These are phyloP conservation scores for Floccularia luteovirens DNA, from an alignment of 768 basidiomycete species.

Conservation along the genomic window DNA sequence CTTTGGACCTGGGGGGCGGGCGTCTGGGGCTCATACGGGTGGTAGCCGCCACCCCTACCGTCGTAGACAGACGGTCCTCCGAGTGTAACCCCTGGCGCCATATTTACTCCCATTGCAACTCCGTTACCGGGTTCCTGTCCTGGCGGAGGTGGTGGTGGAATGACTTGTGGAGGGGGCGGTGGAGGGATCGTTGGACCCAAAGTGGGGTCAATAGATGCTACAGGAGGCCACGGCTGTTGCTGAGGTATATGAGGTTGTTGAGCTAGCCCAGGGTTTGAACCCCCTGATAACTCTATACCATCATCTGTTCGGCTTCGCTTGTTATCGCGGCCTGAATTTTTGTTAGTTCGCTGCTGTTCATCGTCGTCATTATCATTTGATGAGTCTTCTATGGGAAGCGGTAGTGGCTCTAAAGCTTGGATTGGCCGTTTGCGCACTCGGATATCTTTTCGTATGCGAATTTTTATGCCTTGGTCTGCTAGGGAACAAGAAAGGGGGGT, in stretches of 20 bases:
- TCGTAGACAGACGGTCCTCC: conserved; percentile 23
- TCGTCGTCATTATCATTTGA: conserved; percentile 19
- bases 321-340: conserved; percentile 17
- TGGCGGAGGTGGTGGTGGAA: conserved; percentile 13
- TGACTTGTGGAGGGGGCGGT: conserved; percentile 19
- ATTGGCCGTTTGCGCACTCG: conserved; percentile 70
- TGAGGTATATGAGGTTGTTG: conserved; percentile 1
- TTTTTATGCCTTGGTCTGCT: conserved; percentile 95
- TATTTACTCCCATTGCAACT: conserved; percentile 10
- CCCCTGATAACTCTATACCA: conserved; percentile 14
- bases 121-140: conserved; percentile 7
- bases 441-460: conserved; percentile 88
- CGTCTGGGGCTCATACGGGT: conserved; percentile 12
- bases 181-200: conserved; percentile 25
- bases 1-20: conserved; percentile 6
- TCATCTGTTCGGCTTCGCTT: conserved; percentile 31
- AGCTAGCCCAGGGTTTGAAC: conserved; percentile 8
- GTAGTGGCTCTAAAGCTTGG: conserved; percentile 26
- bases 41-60: conserved; percentile 19
- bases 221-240: conserved; percentile 19
- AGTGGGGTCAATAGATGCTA: conserved; percentile 22
- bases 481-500: conserved; percentile 84
- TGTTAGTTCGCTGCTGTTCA: conserved; percentile 6
- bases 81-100: conserved; percentile 11
- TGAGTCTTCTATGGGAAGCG: conserved; percentile 14